A percentile compares a stretch with the other conserved stretches of the same genome.
These are phyloP conservation scores for Xylaria intraflava DNA, from an alignment of 495 filamentous ascomycete genomes.

Conservation along the genomic window DNA sequence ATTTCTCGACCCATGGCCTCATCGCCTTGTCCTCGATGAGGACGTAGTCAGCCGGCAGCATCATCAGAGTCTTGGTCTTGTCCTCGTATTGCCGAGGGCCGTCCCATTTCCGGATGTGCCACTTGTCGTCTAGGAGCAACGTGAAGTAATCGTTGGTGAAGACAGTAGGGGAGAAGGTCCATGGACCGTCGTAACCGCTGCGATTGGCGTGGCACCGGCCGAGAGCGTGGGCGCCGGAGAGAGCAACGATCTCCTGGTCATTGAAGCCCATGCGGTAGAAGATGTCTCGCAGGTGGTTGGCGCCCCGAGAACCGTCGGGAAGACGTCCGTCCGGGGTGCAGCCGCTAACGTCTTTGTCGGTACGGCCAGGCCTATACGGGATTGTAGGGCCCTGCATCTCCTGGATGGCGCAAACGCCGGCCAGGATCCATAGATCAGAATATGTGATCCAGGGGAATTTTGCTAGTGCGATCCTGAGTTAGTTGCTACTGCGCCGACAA, in stretches of 20 bases:
- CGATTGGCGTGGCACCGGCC: constrained; percentile 89
- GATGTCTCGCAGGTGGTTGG: constrained; percentile 80
- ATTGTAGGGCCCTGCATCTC: constrained; percentile 88
- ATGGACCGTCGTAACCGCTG: constrained; percentile 83
- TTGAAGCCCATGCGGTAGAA: constrained; percentile 98
- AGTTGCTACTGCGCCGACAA: background rate
- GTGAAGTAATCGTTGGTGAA: constrained; percentile 93
- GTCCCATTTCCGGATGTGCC: constrained; percentile 88
- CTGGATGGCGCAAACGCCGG: constrained; percentile 79
- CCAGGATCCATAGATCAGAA: constrained; percentile 94
- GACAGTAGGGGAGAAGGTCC: constrained; percentile 93
- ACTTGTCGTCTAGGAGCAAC: constrained; percentile 85
- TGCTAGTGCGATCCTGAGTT: constrained; percentile 30
- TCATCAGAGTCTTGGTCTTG: constrained; percentile 83
- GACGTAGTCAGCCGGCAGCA: constrained; percentile 89
- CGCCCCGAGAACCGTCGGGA: constrained; percentile 75
- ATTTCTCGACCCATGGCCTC: constrained; percentile 76
- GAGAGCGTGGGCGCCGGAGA: constrained; percentile 84
- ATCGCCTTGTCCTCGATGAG: constrained; percentile 85
- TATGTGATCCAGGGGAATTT: constrained; percentile 94
- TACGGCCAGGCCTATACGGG: constrained; percentile 84
- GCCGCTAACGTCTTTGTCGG: constrained; percentile 71
- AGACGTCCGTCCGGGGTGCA: constrained; percentile 96
- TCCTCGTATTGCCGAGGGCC: constrained; percentile 81
- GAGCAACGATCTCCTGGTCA: constrained; percentile 91